Base-by-base conservation (phyloP, 2,329 filamentous ascomycete genomes). In the Elsinoe australis region DNA sequence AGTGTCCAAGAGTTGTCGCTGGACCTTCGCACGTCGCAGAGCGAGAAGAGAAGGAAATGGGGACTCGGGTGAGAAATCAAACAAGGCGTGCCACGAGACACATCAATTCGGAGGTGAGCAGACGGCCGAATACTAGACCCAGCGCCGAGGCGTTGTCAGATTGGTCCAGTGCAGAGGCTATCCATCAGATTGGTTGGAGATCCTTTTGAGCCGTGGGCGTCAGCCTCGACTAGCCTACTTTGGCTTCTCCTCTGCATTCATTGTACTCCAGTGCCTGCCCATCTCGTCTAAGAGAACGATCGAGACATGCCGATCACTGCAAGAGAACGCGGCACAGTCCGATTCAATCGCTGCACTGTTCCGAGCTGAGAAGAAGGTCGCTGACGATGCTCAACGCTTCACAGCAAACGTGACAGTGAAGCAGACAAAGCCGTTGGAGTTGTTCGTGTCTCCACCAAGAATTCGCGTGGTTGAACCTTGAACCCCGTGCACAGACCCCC, bases 151-250 rank as follows among this genome's bases (percentile, higher is more conserved):
- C 39, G 9, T 15, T 29, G 26, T 44, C 8, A 32, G 39, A 44
- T 44, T 44, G 39, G 39, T 44, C 26, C 24, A 44, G 10, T n/a
- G 15, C 24, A 32, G 19, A 29, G 26, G 22, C 24, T 18, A 44
- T 26, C 39, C 39, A 44, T 22, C 22, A 44, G 39, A 44, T 44
- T 44, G 39, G 39, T 31, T 31, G 18, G 21, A 39, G 35, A 22
- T n/a, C n/a, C n/a, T n/a, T n/a, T 39, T 24, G 35, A 44, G 19
- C 39, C 12, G 19, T 44, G 21, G 39, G 22, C 7, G 39, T 44
- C 39, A 44, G 39, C 39, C 39, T 32, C 39, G 31, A 15, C 39
- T 44, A 44, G 31, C 32, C 39, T 17, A 19, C 39, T 32, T 44
- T 44, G 31, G 39, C 36, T 26, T 15, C 36, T 28, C 26, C 39